Conservation (phyloP, 495 filamentous ascomycete genomes). For the Recurvomyces mirabilis region DNA sequence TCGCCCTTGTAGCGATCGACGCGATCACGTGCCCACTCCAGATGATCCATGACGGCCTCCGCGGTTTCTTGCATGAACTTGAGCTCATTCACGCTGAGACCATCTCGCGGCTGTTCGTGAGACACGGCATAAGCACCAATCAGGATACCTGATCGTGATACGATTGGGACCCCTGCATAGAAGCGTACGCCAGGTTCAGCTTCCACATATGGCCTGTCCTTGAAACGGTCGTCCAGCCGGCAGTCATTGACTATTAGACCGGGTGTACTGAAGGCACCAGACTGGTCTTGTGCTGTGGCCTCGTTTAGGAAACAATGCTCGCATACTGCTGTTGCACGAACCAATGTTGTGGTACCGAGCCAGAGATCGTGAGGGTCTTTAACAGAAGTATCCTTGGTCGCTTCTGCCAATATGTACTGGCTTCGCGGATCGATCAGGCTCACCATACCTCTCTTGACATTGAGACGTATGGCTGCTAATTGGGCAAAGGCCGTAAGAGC, state of each 20-base stretch:
- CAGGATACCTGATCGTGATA: conserved; percentile 2
- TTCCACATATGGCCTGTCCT: conserved; percentile 20
- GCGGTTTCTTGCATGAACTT: conserved; percentile 34
- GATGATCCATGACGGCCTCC: conserved; percentile 35
- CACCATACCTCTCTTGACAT: conserved; percentile 31
- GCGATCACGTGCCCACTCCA: conserved; percentile 29
- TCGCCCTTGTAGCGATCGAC: conserved; percentile 8
- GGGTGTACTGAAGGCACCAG: background rate
- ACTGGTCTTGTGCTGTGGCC: conserved; percentile 19
- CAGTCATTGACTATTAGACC: conserved; percentile 29
- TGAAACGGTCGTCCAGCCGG: conserved; percentile 29
- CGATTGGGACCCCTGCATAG: conserved; percentile 20
- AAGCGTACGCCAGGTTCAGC: conserved; percentile 10
- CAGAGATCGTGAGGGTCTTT: conserved; percentile 22
- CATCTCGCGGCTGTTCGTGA: conserved; percentile 16
- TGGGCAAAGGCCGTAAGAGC: conserved; percentile 37
- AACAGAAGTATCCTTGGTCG: conserved; percentile 9
- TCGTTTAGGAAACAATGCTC: conserved; percentile 21
- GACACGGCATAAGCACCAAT: conserved; percentile 15
- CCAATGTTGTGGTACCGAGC: conserved; percentile 19
- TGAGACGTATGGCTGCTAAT: conserved; percentile 32
- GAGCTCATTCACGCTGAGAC: conserved; percentile 25
- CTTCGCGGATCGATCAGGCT: conserved; percentile 30
- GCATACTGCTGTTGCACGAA: background rate
- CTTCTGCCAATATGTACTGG: conserved; percentile 36